phyloP scores from a whole-genome alignment of 495 filamentous ascomycete genomes.

The Alectoria sarmentosa region DNA sequence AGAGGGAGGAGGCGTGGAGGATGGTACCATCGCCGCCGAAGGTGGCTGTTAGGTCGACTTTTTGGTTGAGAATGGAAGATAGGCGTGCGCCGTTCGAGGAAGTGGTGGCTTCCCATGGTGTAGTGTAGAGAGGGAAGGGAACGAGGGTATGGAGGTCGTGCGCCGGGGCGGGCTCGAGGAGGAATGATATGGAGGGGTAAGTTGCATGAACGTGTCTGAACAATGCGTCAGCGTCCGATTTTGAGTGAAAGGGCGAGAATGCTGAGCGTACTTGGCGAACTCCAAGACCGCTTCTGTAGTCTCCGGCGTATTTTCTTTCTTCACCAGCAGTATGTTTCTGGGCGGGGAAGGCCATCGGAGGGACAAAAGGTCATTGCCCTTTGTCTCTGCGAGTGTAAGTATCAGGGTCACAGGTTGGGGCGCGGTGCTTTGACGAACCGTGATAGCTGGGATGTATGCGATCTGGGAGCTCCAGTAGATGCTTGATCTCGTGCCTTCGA shows the following conservation, averaged over 20 bases:
- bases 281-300: slow-evolving; percentile 68
- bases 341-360: slow-evolving; percentile 86
- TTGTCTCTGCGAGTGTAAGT: slow-evolving; percentile 42
- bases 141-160: slow-evolving; percentile 64
- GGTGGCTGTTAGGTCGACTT: slow-evolving; percentile 80
- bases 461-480: slow-evolving; percentile 37
- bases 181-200: slow-evolving; percentile 72
- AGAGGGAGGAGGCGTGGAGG: slow-evolving; percentile 81
- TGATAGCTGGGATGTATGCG: slow-evolving; percentile 44
- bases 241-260: neutral
- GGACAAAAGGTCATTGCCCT: slow-evolving; percentile 58
- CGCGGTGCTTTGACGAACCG: slow-evolving; percentile 39
- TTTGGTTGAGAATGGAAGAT: slow-evolving; percentile 43
- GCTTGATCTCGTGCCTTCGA: slow-evolving; percentile 35
- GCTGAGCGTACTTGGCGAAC: slow-evolving; percentile 56
- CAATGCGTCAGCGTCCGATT: slow-evolving; percentile 2
- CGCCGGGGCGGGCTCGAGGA: slow-evolving; percentile 76
- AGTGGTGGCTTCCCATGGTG: slow-evolving; percentile 29
- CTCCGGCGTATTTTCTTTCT: slow-evolving; percentile 66
- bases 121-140: slow-evolving; percentile 69
- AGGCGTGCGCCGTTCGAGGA: slow-evolving; percentile 32
- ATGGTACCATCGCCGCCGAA: slow-evolving; percentile 96
- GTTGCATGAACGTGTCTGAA: slow-evolving; percentile 64
- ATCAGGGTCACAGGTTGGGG: neutral
- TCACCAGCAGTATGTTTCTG: slow-evolving; percentile 82